Conservation (phyloP, 108 stramenopile species). For the Nitzschia palea region DNA sequence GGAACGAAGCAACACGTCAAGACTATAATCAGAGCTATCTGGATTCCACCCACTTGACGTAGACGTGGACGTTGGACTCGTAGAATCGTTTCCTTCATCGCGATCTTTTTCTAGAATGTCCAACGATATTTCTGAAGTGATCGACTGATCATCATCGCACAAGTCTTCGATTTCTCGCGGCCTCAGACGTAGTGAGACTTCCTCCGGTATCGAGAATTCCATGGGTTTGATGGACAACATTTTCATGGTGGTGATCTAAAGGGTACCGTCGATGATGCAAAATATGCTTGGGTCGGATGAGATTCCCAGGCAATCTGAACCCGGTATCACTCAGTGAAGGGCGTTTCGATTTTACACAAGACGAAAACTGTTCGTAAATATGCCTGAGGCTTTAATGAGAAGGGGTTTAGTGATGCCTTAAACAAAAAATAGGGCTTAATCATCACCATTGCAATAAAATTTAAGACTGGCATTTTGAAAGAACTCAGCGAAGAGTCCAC, state of each 20-base stretch:
- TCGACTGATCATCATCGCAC: constrained; percentile 3
- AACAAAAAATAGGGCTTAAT: no score
- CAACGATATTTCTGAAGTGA: constrained; percentile 12
- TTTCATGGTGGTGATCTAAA: not conserved
- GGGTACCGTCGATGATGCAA: no score
- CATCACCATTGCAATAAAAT: no score
- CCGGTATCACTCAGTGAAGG: no score
- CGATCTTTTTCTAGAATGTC: constrained; percentile 16
- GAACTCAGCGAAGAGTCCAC: no score
- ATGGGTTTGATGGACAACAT: not conserved
- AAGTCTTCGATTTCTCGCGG: not conserved
- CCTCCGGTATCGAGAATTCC: constrained; percentile 11
- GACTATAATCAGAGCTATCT: constrained; percentile 19
- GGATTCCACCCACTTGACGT: constrained; percentile 14
- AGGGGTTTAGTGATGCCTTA: no score
- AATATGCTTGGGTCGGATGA: no score
- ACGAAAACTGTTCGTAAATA: no score
- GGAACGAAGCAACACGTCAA: constrained; percentile 1
- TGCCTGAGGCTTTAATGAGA: no score
- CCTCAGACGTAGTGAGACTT: constrained; percentile 9
- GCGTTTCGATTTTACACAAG: no score
- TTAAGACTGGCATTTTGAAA: no score
- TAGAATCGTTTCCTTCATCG: not conserved
- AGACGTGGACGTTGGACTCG: not conserved
- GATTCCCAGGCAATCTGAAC: no score